phyloP scores from a whole-genome alignment of 441 rosid genomes.

The Gossypium laxum region DNA sequence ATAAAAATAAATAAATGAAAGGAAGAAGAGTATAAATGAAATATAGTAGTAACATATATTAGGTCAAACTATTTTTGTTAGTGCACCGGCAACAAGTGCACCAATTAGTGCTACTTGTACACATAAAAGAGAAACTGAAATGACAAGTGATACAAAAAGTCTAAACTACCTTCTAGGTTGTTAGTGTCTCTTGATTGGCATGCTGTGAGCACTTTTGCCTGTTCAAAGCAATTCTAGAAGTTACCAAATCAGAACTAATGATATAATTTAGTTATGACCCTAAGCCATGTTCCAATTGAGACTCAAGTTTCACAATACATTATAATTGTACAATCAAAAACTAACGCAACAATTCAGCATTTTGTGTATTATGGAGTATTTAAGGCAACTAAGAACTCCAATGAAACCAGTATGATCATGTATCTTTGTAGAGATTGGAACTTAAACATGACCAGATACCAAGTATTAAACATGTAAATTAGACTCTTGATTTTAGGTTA shows the following conservation, averaged over 20 bases:
- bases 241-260: background rate
- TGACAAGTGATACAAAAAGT: background rate
- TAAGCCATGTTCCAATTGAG: background rate
- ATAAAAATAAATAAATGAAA: background rate
- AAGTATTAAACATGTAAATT: background rate
- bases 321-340: background rate
- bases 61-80: background rate
- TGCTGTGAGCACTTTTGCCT: constrained; percentile 68
- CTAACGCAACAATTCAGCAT: background rate
- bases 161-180: constrained; percentile 44
- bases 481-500: background rate
- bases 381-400: constrained; percentile 2
- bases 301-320: background rate
- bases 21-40: background rate
- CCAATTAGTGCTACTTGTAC: background rate
- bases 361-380: background rate
- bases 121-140: background rate
- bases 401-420: background rate
- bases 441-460: background rate
- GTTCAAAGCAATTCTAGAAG: constrained; percentile 17
- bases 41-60: background rate
- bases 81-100: background rate
- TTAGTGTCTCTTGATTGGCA: constrained; percentile 65
- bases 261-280: background rate
- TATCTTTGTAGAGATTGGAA: background rate